These are phyloP conservation scores for Dryadomyces quercivorus DNA, from an alignment of 2,329 filamentous ascomycete species.

Conservation along the genomic window DNA sequence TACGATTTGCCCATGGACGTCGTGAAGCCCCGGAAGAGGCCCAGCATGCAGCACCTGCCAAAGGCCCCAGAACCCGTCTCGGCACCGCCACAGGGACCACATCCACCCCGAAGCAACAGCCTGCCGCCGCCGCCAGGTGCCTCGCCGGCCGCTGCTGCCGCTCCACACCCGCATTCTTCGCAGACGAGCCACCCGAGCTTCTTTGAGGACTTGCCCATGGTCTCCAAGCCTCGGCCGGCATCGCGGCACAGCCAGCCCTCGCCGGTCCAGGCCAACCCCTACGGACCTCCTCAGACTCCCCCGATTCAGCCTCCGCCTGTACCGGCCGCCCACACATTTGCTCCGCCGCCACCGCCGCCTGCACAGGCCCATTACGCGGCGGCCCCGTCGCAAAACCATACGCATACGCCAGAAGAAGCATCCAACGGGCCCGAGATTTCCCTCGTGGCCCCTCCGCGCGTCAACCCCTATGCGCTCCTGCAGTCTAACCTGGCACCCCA, in stretches of 20 bases:
- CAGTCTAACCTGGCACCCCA: conserved; percentile 19
- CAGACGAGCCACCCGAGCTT: conserved; percentile 40
- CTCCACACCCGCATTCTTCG: conserved; percentile 12
- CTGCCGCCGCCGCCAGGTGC: conserved; percentile 24
- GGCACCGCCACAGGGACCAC: conserved; percentile 30
- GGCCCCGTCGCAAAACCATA: neutral
- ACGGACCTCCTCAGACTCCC: conserved; percentile 16
- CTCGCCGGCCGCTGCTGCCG: neutral
- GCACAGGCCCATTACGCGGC: conserved; percentile 10
- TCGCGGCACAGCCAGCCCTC: conserved; percentile 40
- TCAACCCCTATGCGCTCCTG: conserved; percentile 40
- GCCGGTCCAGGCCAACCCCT: conserved; percentile 25
- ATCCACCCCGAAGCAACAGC: conserved; percentile 51
- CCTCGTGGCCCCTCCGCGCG: conserved; percentile 39
- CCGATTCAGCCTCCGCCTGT: neutral
- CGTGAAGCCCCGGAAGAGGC: conserved; percentile 53
- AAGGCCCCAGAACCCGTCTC: conserved; percentile 29
- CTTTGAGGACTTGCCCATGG: conserved; percentile 64
- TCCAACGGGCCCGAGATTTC: conserved; percentile 6
- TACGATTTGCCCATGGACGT: conserved; percentile 93
- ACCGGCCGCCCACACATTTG: neutral
- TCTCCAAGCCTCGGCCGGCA: conserved; percentile 47
- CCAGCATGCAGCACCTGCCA: conserved; percentile 43
- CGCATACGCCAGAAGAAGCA: conserved; percentile 7
- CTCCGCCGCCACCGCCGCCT: conserved; percentile 7